phyloP scores from a whole-genome alignment of 768 basidiomycete species.

The Rhizopogon roseolus region DNA sequence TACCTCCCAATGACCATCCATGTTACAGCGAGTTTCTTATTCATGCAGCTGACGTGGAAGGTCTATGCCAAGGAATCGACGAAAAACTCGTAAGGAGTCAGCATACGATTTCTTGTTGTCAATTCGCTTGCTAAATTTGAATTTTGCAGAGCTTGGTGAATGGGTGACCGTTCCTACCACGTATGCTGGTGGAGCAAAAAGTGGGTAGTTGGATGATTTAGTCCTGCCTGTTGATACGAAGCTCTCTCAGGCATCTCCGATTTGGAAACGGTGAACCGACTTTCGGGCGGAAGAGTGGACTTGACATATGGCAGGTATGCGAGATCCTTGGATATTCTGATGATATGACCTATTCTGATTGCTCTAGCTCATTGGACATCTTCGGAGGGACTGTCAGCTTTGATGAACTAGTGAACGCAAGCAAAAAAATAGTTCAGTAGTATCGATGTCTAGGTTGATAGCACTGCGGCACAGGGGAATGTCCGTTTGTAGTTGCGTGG shows the following conservation, averaged over 20 bases:
- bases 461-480: conserved; percentile 5
- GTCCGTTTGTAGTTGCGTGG: conserved; percentile 16
- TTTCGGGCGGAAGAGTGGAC: conserved; percentile 75
- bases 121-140: conserved; percentile 7
- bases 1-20: conserved; percentile 3
- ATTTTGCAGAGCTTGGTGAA: conserved; percentile 68
- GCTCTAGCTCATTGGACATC: conserved; percentile 55
- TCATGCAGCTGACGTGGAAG: conserved; percentile 99
- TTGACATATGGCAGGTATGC: conserved; percentile 34
- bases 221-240: conserved; percentile 3
- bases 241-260: conserved; percentile 63
- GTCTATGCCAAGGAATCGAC: conserved; percentile 94
- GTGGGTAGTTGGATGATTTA: conserved; percentile 34
- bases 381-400: conserved; percentile 68
- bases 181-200: conserved; percentile 94
- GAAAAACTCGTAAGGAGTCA: conserved; percentile 76
- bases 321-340: background rate
- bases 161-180: conserved; percentile 92
- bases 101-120: conserved; percentile 19
- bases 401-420: conserved; percentile 41
- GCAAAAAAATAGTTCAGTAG: conserved; percentile 9
- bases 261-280: conserved; percentile 69
- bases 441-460: background rate
- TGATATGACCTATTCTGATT: background rate
- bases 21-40: conserved; percentile 81